These are phyloP conservation scores for Hamamelis virginiana DNA, from an alignment of 164 flowering plant species.

Conservation along the genomic window DNA sequence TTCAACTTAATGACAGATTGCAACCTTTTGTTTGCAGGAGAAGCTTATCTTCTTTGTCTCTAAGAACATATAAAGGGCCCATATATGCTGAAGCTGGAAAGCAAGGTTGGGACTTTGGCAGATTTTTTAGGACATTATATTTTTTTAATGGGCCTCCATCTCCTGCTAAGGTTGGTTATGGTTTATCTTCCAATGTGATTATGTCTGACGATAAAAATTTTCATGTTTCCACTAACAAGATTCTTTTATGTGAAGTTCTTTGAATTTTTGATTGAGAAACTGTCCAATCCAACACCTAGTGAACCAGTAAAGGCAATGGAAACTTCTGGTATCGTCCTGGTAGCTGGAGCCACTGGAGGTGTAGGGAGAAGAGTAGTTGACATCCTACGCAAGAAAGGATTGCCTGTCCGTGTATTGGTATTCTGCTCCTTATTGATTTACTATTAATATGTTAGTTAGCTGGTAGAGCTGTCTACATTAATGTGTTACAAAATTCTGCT, in stretches of 20 bases:
- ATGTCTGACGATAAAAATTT: background rate
- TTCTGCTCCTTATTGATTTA: background rate
- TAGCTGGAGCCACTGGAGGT: constrained; percentile 96
- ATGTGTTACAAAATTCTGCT: too few relatives aligned
- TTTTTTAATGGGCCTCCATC: constrained; percentile 92
- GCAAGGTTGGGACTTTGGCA: constrained; percentile 87
- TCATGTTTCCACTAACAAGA: constrained; percentile 22
- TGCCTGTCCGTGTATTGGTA: constrained; percentile 87
- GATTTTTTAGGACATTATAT: constrained; percentile 78
- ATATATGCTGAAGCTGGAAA: constrained; percentile 51
- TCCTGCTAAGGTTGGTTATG: constrained; percentile 70
- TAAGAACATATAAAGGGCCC: constrained; percentile 31
- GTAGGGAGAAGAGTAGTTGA: constrained; percentile 95
- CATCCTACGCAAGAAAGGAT: constrained; percentile 64
- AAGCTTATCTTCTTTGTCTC: constrained; percentile 15
- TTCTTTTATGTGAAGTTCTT: constrained; percentile 50
- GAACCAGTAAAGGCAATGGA: constrained; percentile 60
- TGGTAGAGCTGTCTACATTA: background rate
- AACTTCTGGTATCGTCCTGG: constrained; percentile 65
- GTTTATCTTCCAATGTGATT: constrained; percentile 4
- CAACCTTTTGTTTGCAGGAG: constrained; percentile 19
- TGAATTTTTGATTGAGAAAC: constrained; percentile 59
- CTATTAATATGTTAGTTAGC: background rate
- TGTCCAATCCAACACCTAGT: constrained; percentile 53
- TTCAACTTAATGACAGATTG: constrained; percentile 44